These are phyloP conservation scores for Xylaria polymorpha DNA, from an alignment of 2,329 filamentous ascomycete genomes.

Conservation along the genomic window DNA sequence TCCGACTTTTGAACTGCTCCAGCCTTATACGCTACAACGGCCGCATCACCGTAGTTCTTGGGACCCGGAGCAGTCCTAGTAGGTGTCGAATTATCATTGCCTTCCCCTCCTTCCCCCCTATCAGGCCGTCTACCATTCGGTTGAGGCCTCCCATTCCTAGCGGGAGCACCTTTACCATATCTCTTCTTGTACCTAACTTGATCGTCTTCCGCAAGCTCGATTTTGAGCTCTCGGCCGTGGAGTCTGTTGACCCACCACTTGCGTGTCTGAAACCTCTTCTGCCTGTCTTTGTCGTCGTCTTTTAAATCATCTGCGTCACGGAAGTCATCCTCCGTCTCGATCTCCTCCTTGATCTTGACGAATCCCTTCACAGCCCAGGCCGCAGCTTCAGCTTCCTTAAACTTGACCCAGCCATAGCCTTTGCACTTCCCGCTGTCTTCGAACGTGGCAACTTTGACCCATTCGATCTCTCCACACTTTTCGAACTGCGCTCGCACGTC, in stretches of 20 bases:
- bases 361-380: constrained; percentile 84
- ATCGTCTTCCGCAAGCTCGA: constrained; percentile 94
- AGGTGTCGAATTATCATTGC: constrained; percentile 12
- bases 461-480: constrained; percentile 84
- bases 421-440: constrained; percentile 98
- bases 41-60: constrained; percentile 31
- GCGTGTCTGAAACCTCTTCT: constrained; percentile 67
- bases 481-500: constrained; percentile 83
- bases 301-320: constrained; percentile 52
- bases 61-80: constrained; percentile 13
- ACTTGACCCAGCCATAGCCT: constrained; percentile 95
- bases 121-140: constrained; percentile 16
- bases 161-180: constrained; percentile 78
- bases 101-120: constrained; percentile 16
- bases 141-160: constrained; percentile 59
- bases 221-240: constrained; percentile 81
- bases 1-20: constrained; percentile 36
- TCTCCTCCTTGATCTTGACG: constrained; percentile 74
- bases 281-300: constrained; percentile 59
- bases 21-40: constrained; percentile 36
- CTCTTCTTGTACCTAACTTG: constrained; percentile 92
- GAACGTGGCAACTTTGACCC: constrained; percentile 91
- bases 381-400: constrained; percentile 80
- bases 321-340: constrained; percentile 73
- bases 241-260: constrained; percentile 91